These are phyloP conservation scores for Exutisphaerella laricina DNA, from an alignment of 2,329 filamentous ascomycete species.

Conservation along the genomic window DNA sequence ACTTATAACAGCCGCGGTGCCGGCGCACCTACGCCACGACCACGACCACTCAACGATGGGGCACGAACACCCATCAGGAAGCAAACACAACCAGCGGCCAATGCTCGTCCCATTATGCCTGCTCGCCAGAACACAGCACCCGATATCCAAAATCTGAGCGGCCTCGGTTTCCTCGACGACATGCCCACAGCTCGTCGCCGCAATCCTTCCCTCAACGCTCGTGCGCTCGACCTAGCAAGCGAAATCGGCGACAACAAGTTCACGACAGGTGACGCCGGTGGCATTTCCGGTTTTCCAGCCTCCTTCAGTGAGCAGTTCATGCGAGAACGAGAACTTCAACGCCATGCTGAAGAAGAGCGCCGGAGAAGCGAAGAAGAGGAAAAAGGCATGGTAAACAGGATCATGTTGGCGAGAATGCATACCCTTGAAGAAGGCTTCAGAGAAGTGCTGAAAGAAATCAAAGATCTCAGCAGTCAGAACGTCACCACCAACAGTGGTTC, in stretches of 20 bases:
- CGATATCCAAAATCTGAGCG: conserved; percentile 5
- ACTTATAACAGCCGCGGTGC: conserved; percentile 31
- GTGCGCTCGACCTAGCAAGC: conserved; percentile 62
- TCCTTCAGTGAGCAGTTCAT: conserved; percentile 47
- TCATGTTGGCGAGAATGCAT: conserved; percentile 87
- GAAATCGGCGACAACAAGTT: conserved; percentile 60
- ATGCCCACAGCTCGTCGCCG: conserved; percentile 29
- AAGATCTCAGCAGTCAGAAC: conserved; percentile 29
- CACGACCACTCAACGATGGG: conserved; percentile 14
- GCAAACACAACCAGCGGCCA: conserved; percentile 27
- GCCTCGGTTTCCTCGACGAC: conserved; percentile 28
- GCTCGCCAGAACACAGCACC: conserved; percentile 34
- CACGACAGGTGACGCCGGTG: conserved; percentile 40
- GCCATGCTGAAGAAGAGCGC: conserved; percentile 35
- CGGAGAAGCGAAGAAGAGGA: conserved; percentile 43
- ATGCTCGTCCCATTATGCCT: conserved; percentile 54
- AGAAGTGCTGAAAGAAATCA: conserved; percentile 49
- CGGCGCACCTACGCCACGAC: conserved; percentile 24
- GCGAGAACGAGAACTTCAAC: conserved; percentile 48
- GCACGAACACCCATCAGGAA: conserved; percentile 13
- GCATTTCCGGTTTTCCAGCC: conserved; percentile 32
- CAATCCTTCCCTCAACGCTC: conserved; percentile 59
- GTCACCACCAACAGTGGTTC: conserved; percentile 22
- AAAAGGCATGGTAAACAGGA: conserved; percentile 68
- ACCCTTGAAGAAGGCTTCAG: conserved; percentile 85